Conservation (phyloP, 2,329 filamentous ascomycete genomes). For the Colletotrichum musae region DNA sequence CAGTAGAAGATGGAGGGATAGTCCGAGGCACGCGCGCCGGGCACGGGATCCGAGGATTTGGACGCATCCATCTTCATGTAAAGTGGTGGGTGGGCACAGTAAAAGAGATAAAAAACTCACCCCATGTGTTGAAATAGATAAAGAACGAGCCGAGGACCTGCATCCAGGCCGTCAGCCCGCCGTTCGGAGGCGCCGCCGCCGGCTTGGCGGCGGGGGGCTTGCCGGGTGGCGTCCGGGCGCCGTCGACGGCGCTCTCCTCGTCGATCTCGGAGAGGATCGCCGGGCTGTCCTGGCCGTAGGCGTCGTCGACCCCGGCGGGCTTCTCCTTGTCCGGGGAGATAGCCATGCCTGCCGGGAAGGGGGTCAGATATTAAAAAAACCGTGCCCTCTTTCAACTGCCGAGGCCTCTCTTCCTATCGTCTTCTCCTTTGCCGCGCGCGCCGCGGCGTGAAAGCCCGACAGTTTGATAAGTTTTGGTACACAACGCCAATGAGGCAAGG, state of each 20-base stretch:
- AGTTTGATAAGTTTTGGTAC: background rate
- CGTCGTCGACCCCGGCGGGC: slow-evolving; percentile 1
- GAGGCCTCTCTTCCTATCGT: no score
- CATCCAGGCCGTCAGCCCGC: slow-evolving; percentile 59
- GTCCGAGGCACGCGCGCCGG: no score
- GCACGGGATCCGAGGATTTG: no score
- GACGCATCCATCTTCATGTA: no score
- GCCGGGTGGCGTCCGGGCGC: background rate
- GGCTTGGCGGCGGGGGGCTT: slow-evolving; percentile 7
- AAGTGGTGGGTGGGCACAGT: background rate
- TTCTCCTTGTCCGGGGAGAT: slow-evolving; percentile 25
- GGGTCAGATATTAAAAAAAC: background rate
- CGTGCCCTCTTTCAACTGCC: background rate
- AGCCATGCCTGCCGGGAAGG: slow-evolving; percentile 2
- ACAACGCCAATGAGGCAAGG: background rate
- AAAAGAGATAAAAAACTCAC: slow-evolving; percentile 24
- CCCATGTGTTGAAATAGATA: slow-evolving; percentile 62
- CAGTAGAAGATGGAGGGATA: no score
- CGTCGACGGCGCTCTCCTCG: slow-evolving; percentile 28
- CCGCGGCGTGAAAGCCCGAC: background rate
- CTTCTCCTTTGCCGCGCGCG: no score
- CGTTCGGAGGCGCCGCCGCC: slow-evolving; percentile 42
- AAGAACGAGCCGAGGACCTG: slow-evolving; percentile 63
- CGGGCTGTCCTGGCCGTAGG: slow-evolving; percentile 13
- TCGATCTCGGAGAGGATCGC: slow-evolving; percentile 7